Percentiles rank a stretch among this genome's conserved stretches.
These are phyloP conservation scores for Penicillium olsonii DNA, from an alignment of 2,329 filamentous ascomycete species.

Conservation along the genomic window DNA sequence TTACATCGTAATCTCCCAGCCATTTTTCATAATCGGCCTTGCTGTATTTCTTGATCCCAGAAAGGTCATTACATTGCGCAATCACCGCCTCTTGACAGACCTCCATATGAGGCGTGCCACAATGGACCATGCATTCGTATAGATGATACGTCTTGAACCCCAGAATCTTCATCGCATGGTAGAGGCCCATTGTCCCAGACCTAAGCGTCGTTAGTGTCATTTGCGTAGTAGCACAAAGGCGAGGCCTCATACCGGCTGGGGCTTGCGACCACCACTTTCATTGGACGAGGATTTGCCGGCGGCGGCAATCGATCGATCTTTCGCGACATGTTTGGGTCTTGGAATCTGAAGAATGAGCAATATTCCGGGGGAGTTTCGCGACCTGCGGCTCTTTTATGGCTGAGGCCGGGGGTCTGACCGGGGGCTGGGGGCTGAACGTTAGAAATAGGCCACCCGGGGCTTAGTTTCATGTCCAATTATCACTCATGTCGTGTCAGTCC, in stretches of 20 bases:
- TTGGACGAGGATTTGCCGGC: slow-evolving; percentile 16
- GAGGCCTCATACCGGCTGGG: slow-evolving; percentile 20
- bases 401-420: too few relatives aligned
- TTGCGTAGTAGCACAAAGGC: neutral
- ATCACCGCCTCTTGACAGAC: slow-evolving; percentile 19
- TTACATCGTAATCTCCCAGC: slow-evolving; percentile 13
- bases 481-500: too few relatives aligned
- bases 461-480: too few relatives aligned
- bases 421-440: too few relatives aligned
- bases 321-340: slow-evolving; percentile 23
- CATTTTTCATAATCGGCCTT: slow-evolving; percentile 13
- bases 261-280: slow-evolving; percentile 27
- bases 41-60: slow-evolving; percentile 6
- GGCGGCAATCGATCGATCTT: slow-evolving; percentile 19
- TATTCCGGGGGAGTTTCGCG: neutral
- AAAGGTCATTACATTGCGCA: slow-evolving; percentile 19
- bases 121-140: slow-evolving; percentile 13
- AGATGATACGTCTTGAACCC: slow-evolving; percentile 28
- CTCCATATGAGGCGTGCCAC: slow-evolving; percentile 17
- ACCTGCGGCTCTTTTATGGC: too few relatives aligned
- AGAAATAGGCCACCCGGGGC: too few relatives aligned
- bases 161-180: slow-evolving; percentile 22
- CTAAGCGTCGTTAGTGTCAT: slow-evolving; percentile 3
- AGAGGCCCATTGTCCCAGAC: slow-evolving; percentile 26
- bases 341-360: neutral